Conservation (phyloP, 768 basidiomycete species). For the Thelephora aurantiotincta region DNA sequence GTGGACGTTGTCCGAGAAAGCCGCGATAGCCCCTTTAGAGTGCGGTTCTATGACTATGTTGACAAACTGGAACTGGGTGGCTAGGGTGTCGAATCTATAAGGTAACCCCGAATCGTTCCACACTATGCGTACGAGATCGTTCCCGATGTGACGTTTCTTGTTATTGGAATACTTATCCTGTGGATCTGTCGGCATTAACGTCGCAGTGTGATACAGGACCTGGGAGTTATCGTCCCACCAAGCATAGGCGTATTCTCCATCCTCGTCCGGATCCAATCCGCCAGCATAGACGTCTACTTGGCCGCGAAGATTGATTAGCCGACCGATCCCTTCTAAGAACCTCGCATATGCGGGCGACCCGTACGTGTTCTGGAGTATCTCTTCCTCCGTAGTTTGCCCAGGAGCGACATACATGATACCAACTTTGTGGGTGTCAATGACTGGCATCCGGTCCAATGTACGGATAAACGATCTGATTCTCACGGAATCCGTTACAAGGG, state of each 20-base stretch:
- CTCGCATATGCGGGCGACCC: conserved; percentile 93
- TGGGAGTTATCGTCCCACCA: conserved; percentile 99
- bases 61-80: conserved; percentile 91
- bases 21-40: conserved; percentile 70
- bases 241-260: conserved; percentile 94
- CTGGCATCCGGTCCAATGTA: conserved; percentile 71
- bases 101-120: conserved; percentile 94
- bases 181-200: conserved; percentile 80
- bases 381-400: conserved; percentile 70
- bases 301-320: conserved; percentile 76
- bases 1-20: conserved; percentile 70
- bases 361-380: conserved; percentile 81
- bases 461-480: conserved; percentile 44
- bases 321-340: conserved; percentile 82
- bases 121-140: conserved; percentile 90
- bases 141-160: conserved; percentile 95
- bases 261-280: conserved; percentile 78
- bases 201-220: conserved; percentile 89
- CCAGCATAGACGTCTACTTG: conserved; percentile 90
- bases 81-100: conserved; percentile 84
- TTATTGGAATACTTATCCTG: conserved; percentile 58
- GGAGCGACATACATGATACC: conserved; percentile 94
- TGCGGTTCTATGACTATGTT: conserved; percentile 96
- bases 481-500: conserved; percentile 37
- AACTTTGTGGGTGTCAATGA: conserved; percentile 95